Percentiles rank a stretch among this genome's conserved stretches.
phyloP scores from a whole-genome alignment of 345 rosid species.

The Dovyalis caffra region DNA sequence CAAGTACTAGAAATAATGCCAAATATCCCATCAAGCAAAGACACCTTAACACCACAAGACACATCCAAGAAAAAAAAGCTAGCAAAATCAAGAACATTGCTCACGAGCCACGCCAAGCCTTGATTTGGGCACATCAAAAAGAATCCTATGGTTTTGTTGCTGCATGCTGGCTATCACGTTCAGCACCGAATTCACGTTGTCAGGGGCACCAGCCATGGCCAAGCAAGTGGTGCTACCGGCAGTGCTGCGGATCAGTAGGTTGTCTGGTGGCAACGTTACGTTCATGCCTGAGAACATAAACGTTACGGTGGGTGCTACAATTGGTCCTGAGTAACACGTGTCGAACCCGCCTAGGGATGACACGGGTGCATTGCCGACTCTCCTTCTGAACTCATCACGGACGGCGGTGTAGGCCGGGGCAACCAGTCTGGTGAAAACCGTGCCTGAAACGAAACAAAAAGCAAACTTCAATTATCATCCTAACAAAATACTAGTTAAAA shows the following conservation, averaged over 20 bases:
- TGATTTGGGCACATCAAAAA: slow-evolving; percentile 73
- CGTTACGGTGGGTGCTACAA: slow-evolving; percentile 66
- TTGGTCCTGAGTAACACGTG: slow-evolving; percentile 81
- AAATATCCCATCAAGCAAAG: neutral
- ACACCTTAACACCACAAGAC: neutral
- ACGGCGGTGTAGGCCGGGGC: slow-evolving; percentile 72
- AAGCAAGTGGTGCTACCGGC: slow-evolving; percentile 73
- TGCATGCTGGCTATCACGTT: slow-evolving; percentile 95
- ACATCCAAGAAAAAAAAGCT: neutral
- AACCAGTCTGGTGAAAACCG: slow-evolving; percentile 74
- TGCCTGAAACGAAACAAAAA: slow-evolving; percentile 38
- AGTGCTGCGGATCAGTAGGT: slow-evolving; percentile 79
- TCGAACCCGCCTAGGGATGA: slow-evolving; percentile 88
- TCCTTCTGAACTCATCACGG: slow-evolving; percentile 62
- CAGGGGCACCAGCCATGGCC: slow-evolving; percentile 89
- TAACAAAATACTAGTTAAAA: no score
- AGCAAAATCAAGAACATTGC: slow-evolving; percentile 46
- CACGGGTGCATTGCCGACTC: slow-evolving; percentile 51
- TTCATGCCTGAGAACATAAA: slow-evolving; percentile 90
- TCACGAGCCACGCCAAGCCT: slow-evolving; percentile 90
- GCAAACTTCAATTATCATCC: no score
- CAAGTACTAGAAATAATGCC: neutral
- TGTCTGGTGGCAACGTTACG: slow-evolving; percentile 73
- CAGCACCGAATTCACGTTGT: slow-evolving; percentile 76
- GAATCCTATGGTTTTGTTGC: slow-evolving; percentile 90